A percentile compares a stretch with the other conserved stretches of the same genome.
Conservation (phyloP, 306 rosid species). For the Notholithocarpus densiflorus region DNA sequence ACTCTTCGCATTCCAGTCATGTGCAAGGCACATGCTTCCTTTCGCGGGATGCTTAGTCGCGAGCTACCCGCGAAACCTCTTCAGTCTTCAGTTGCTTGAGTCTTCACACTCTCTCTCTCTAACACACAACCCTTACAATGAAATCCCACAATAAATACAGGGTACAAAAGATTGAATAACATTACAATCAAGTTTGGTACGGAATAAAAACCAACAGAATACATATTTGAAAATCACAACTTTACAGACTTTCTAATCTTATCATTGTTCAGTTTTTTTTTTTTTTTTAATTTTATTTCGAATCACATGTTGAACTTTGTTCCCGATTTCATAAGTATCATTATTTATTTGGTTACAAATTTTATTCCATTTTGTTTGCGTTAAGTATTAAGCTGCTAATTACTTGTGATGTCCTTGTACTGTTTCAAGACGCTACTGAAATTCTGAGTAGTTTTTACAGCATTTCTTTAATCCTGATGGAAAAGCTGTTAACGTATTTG, state of each 20-base stretch:
- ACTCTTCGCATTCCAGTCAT: no score
- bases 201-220: no score
- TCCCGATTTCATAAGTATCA: not conserved
- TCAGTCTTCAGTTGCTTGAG: no score
- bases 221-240: no score
- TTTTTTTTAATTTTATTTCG: not conserved
- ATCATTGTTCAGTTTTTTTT: not conserved
- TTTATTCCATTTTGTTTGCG: not conserved
- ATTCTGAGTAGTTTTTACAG: not conserved
- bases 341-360: not conserved
- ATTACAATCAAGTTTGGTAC: no score
- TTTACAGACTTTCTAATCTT: not conserved
- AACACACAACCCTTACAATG: no score
- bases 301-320: not conserved
- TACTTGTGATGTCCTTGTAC: not conserved
- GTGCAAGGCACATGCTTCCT: no score
- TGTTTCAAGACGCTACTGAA: not conserved
- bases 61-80: no score
- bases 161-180: no score
- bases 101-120: no score
- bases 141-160: no score
- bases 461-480: not conserved
- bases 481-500: not conserved
- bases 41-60: no score
- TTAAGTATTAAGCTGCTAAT: not conserved